Evolutionary conservation across 2,329 filamentous ascomycete species (phyloP).

Genomic region (Fusarium sp.): DNA sequence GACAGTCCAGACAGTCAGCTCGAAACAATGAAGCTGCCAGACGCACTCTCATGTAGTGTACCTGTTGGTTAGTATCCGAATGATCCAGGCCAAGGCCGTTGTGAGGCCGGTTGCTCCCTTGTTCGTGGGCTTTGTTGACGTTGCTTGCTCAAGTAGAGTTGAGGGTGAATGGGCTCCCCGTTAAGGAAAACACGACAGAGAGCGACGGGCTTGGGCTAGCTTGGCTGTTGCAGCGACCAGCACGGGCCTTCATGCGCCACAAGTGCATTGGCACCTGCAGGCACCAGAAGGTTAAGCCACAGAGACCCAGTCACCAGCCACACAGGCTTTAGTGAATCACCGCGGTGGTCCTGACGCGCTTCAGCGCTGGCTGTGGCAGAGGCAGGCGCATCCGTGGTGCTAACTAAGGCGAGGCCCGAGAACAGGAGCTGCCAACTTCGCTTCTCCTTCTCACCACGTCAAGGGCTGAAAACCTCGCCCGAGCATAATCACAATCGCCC

Average conservation of each 20-base stretch:
- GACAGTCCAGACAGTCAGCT: background rate
- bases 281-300: constrained; percentile 17
- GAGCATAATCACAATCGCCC: constrained; percentile 30
- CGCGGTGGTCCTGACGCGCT: constrained; percentile 39
- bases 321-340: constrained; percentile 27
- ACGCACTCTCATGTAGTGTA: background rate
- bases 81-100: constrained; percentile 47
- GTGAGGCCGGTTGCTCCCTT: constrained; percentile 46
- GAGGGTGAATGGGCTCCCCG: constrained; percentile 29
- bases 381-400: constrained; percentile 35
- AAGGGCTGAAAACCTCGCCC: constrained; percentile 11
- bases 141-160: constrained; percentile 29
- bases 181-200: constrained; percentile 40
- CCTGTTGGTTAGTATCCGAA: constrained; percentile 48
- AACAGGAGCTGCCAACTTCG: constrained; percentile 36
- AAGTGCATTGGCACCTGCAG: background rate
- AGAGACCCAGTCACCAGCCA: constrained; percentile 21
- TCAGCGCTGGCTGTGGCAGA: constrained; percentile 32
- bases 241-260: constrained; percentile 26
- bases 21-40: background rate
- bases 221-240: constrained; percentile 40
- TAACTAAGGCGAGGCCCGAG: constrained; percentile 30
- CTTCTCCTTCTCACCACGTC: constrained; percentile 27
- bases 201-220: constrained; percentile 21
- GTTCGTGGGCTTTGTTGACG: constrained; percentile 49